Evolutionary conservation across 345 rosid species (phyloP), one percentile per base, ranked within the genome.

Genomic region (Populus simonii): DNA sequence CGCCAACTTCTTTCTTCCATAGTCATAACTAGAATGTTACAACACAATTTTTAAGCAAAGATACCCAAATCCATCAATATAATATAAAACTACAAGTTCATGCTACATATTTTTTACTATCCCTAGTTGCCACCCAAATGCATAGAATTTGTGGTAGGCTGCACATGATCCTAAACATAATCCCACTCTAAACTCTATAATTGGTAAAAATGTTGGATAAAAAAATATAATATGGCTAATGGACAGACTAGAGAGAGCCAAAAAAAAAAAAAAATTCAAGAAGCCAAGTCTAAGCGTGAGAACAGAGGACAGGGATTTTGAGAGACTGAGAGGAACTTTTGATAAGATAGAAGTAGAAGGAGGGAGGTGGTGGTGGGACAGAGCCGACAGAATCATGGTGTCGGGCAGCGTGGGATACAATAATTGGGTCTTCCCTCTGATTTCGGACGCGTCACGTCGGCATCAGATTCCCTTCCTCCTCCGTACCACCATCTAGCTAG

Each of bases 371-470:
- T 75, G 43, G 33, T 13, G 76, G 68, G 81, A 18, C 65, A 71
- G 77, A 35, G 17, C 78, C 81, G 88, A 84, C 86, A 89, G 87
- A 89, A 87, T 89, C 77, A 89, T 85, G 38, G 31, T 87, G 92
- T 87, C 87, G 89, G 88, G 80, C 84, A 88, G 91, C 91, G 90
- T 86, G 91, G 89, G 89, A 81, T 45, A 83, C 87, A 86, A 90
- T 89, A 74, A 87, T 86, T 86, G 87, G 88, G 81, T 45, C 79
- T 69, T 66, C 82, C 89, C 89, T 87, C 89, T 90, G 90, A 88
- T 89, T 84, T 77, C 86, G 90, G 92, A 83, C 81, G 84, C 88
- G 90, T 86, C 90, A 76, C 79, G 89, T 90, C 88, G 81, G 86
- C 87, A 86, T 83, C 90, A 86, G 92, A 90, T 88, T 88, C 87